Conservation (phyloP, 441 rosid genomes). For the Populus hybrid region DNA sequence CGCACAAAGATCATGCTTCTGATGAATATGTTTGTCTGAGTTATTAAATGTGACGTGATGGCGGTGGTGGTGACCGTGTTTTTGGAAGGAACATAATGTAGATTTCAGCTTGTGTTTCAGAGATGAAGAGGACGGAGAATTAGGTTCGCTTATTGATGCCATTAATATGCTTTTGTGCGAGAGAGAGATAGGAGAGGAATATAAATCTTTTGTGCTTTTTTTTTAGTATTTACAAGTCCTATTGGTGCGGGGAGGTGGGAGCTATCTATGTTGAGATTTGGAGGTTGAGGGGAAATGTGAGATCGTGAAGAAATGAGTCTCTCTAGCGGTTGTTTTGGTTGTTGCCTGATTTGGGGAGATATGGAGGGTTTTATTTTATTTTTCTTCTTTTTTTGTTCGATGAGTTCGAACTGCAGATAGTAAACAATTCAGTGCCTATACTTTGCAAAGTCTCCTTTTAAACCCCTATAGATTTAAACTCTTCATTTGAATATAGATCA, state of each 20-base stretch:
- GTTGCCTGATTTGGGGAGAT: background rate
- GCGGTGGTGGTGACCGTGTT: background rate
- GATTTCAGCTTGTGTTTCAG: conserved; percentile 25
- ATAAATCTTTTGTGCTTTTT: background rate
- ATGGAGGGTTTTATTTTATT: background rate
- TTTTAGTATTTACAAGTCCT: background rate
- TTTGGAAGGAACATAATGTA: conserved; percentile 12
- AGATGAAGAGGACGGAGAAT: conserved; percentile 17
- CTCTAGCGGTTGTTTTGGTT: background rate
- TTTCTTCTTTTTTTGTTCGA: no score
- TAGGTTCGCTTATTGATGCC: background rate
- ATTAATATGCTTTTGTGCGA: background rate
- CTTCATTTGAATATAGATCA: background rate
- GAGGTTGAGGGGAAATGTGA: background rate
- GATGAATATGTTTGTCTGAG: background rate
- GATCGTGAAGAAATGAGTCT: background rate
- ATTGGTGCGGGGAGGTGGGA: background rate
- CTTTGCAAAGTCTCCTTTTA: background rate
- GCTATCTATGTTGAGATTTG: background rate
- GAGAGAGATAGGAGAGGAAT: background rate
- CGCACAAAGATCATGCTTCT: background rate
- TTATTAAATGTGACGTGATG: background rate
- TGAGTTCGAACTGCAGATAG: background rate
- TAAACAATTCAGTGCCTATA: background rate
- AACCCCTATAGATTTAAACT: background rate